Evolutionary conservation across 129 eudicot species (phyloP).

Genomic region (Artemisia annua): DNA sequence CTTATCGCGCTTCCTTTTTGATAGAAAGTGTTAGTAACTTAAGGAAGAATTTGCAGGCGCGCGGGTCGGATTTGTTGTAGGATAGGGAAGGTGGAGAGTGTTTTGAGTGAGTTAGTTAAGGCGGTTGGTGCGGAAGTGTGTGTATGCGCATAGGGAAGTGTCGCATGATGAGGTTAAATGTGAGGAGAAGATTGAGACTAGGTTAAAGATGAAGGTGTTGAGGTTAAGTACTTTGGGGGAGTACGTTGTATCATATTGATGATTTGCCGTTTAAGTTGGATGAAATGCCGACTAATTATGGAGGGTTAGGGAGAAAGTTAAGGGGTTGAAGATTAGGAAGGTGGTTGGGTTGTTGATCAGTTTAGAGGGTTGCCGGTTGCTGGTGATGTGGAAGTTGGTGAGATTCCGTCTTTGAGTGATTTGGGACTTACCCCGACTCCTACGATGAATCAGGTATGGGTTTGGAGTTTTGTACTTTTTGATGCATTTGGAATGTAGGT

Average conservation of each 20-base stretch:
- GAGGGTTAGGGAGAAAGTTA: conserved; percentile 91
- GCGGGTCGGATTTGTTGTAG: conserved; percentile 82
- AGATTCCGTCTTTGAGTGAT: conserved; percentile 80
- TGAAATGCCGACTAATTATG: conserved; percentile 86
- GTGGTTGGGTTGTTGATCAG: conserved; percentile 70
- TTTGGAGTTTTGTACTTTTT: background rate
- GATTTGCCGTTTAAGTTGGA: conserved; percentile 83
- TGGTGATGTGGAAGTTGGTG: conserved; percentile 83
- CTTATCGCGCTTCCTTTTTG: conserved; percentile 71
- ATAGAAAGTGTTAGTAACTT: conserved; percentile 66
- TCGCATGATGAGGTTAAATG: conserved; percentile 84
- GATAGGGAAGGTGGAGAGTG: conserved; percentile 74
- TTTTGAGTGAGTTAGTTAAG: conserved; percentile 66
- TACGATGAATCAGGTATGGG: conserved; percentile 60
- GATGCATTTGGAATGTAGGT: too few species aligned
- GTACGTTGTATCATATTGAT: conserved; percentile 89
- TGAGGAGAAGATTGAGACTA: conserved; percentile 64
- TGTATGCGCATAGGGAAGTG: conserved; percentile 76
- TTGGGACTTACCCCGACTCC: conserved; percentile 83
- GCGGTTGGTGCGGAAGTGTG: conserved; percentile 81
- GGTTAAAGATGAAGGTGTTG: conserved; percentile 81
- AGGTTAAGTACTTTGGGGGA: conserved; percentile 96
- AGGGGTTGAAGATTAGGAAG: conserved; percentile 80
- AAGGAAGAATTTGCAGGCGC: conserved; percentile 57
- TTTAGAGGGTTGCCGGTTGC: conserved; percentile 76